Percentiles rank a stretch among this genome's conserved stretches.
Evolutionary conservation across 1,284 basidiomycete genomes (phyloP).

Genomic region (Schizophyllum commune): DNA sequence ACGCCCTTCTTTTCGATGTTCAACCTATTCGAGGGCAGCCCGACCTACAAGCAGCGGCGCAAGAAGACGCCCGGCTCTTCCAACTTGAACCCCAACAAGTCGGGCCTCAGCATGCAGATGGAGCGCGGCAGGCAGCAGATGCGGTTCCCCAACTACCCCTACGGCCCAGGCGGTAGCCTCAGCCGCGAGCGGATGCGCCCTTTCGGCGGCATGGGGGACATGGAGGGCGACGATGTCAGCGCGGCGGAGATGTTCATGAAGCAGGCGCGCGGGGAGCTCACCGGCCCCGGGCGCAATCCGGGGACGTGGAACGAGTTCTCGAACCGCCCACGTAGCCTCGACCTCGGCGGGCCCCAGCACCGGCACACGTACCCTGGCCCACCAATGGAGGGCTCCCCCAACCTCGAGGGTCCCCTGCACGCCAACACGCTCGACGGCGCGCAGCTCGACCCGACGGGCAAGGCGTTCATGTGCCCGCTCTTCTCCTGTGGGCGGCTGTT

Average conservation of each 20-base stretch:
- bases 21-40: slow-evolving; percentile 75
- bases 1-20: slow-evolving; percentile 59
- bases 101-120: slow-evolving; percentile 6
- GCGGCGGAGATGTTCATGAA: slow-evolving; percentile 59
- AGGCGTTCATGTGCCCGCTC: slow-evolving; percentile 72
- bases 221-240: slow-evolving; percentile 27
- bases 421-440: not conserved
- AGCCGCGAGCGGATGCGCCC: slow-evolving; percentile 1
- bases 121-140: slow-evolving; percentile 13
- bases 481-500: slow-evolving; percentile 77
- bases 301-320: slow-evolving; percentile 9
- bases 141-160: not conserved
- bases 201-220: not conserved
- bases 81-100: not conserved
- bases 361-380: slow-evolving; percentile 17
- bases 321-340: not conserved
- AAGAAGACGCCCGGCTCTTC: slow-evolving; percentile 46
- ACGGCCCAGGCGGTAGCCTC: not conserved
- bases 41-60: slow-evolving; percentile 80
- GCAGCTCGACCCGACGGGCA: slow-evolving; percentile 24
- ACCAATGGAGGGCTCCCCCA: not conserved
- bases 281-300: slow-evolving; percentile 13
- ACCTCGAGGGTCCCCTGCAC: not conserved
- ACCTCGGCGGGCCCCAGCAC: slow-evolving; percentile 5
- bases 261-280: slow-evolving; percentile 50